phyloP scores from a whole-genome alignment of 306 rosid species.

The Benincasa hispida region DNA sequence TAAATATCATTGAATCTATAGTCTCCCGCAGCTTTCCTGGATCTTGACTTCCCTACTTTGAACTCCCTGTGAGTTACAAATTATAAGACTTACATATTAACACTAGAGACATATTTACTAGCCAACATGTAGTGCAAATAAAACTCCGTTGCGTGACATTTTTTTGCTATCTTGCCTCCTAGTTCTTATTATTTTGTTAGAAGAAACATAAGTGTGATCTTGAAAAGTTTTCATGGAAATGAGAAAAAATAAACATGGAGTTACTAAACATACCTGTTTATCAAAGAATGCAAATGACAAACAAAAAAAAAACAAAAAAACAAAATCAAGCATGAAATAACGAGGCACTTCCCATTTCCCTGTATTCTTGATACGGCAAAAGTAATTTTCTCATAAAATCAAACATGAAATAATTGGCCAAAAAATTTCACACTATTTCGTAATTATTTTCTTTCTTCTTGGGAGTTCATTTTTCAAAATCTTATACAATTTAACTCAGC shows the following conservation, averaged over 20 bases:
- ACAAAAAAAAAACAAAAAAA: neutral
- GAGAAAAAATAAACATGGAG: neutral
- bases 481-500: neutral
- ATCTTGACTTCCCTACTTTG: slow-evolving; percentile 27
- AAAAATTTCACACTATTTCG: too few species aligned
- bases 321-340: neutral
- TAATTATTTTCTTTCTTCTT: too few species aligned
- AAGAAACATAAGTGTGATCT: neutral
- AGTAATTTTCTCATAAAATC: too few species aligned
- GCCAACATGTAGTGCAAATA: neutral
- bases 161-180: neutral
- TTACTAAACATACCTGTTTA: neutral
- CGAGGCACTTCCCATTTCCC: neutral
- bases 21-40: slow-evolving; percentile 19
- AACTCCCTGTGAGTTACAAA: slow-evolving; percentile 40
- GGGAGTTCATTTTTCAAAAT: neutral
- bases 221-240: neutral
- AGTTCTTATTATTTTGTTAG: neutral
- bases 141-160: neutral
- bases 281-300: neutral
- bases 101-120: neutral
- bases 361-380: neutral
- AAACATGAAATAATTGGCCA: too few species aligned
- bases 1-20: slow-evolving; percentile 14
- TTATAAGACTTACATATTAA: slow-evolving; percentile 2